Conservation (phyloP, 2,329 filamentous ascomycete species). For the Hypoxylon sp. region DNA sequence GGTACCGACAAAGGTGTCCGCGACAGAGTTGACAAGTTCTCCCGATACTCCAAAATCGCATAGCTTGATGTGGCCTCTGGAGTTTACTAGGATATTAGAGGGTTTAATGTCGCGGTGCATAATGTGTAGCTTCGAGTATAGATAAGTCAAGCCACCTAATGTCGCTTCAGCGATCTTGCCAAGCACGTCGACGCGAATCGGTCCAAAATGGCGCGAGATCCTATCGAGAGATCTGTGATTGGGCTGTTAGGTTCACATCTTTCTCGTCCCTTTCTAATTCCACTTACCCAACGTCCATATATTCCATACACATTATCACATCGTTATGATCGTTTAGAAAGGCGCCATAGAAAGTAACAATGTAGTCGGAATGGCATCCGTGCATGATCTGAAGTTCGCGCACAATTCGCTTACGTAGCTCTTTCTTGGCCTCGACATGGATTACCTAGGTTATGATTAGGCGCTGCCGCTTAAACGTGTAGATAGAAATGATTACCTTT, state of each 20-base stretch:
- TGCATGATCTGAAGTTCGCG: slow-evolving; percentile 98
- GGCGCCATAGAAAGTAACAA: slow-evolving; percentile 97
- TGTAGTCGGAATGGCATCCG: slow-evolving; percentile 95
- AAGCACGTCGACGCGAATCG: slow-evolving; percentile 93
- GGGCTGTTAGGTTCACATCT: slow-evolving; percentile 46
- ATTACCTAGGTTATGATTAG: slow-evolving; percentile 77
- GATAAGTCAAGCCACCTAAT: slow-evolving; percentile 91
- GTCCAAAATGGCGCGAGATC: slow-evolving; percentile 94
- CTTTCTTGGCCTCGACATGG: slow-evolving; percentile 97
- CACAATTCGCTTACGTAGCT: slow-evolving; percentile 96
- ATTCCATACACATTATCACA: slow-evolving; percentile 99
- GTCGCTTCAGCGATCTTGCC: slow-evolving; percentile 98
- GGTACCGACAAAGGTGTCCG: slow-evolving; percentile 97
- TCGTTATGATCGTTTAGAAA: slow-evolving; percentile 97
- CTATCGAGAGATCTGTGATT: slow-evolving; percentile 84
- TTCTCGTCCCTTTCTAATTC: slow-evolving; percentile 8
- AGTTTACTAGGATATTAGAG: slow-evolving; percentile 97
- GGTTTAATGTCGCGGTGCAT: slow-evolving; percentile 99
- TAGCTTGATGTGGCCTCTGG: slow-evolving; percentile 92
- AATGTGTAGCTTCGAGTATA: slow-evolving; percentile 95
- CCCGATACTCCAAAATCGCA: slow-evolving; percentile 99
- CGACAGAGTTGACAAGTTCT: slow-evolving; percentile 97
- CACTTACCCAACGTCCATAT: slow-evolving; percentile 97
- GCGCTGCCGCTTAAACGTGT: not conserved
- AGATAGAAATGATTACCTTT: slow-evolving; percentile 76